Base-by-base conservation (phyloP, 108 stramenopile species). In the Fistulifera solaris region DNA sequence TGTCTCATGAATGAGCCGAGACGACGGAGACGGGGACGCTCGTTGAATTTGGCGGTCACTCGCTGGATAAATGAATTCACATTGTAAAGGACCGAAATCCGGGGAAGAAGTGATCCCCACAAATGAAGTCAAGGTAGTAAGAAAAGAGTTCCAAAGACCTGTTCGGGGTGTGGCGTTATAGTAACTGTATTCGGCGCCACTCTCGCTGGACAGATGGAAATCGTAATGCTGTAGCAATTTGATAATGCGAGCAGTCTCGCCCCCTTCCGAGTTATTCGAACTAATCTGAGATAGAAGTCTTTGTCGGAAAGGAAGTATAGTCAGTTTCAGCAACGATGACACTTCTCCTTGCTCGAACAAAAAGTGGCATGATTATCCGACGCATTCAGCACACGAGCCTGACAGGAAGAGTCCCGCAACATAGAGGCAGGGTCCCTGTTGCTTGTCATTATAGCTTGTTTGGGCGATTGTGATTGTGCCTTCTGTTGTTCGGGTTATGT, bases 171-270 rank as follows among this genome's bases (percentile, higher is more conserved):
- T 61, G 0, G 75, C 75, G 38, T 24, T 39, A 40, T 72, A 76
- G 45, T 80, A 80, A n/a, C 66, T 67, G 28, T 76, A 76, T 40
- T 76, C 78, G 26, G 72, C 78, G 15, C 78, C 78, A 54, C 66
- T 65, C 27, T 72, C 70, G 61, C 68, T 71, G 27, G 45, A 67
- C 10, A 80, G 60, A 28, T 56, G 52, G 59, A 67, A 76, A n/a
- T 66, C 40, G 31, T 59, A 73, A 0, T 48, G 38, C n/a, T 39
- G 27, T 0, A 80, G 58, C 42, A 76, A 80, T 1, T 71, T 66
- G n/a, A 67, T 16, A 31, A 80, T 80, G 17, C 40, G 26, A 28
- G 42, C 35, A 19, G 68, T 62, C 10, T 56, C 68, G 47, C 45
- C 18, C 52, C 41, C 42, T 64, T 26, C 27, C 38, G 31, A 27